phyloP scores from a whole-genome alignment of 208 protist species.

The Acanthamoeba castellanii region DNA sequence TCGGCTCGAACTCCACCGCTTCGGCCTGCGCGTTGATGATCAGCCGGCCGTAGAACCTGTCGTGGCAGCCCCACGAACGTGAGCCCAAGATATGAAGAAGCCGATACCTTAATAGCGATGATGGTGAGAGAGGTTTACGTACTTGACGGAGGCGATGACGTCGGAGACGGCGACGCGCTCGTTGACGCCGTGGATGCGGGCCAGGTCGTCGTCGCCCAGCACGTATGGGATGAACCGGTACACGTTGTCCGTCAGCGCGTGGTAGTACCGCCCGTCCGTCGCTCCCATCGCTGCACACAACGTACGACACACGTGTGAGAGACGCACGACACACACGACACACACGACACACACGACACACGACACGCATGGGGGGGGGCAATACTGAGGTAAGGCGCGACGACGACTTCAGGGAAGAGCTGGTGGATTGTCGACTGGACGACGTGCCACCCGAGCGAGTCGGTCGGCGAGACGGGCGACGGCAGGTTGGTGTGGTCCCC shows the following conservation, averaged over 20 bases:
- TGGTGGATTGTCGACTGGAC: constrained; percentile 13
- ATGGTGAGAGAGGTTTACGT: background rate
- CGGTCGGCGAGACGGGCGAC: constrained; percentile 39
- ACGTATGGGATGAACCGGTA: constrained; percentile 67
- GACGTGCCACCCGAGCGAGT: background rate
- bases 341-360: background rate
- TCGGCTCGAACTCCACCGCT: background rate
- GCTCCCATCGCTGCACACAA: constrained; percentile 60
- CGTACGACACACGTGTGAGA: background rate
- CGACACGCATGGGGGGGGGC: background rate
- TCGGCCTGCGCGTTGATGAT: constrained; percentile 30
- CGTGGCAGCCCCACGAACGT: too few relatives aligned
- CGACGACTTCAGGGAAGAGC: constrained; percentile 4
- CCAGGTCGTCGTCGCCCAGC: background rate
- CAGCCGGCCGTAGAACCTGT: constrained; percentile 13
- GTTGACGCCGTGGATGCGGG: constrained; percentile 76
- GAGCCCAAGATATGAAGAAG: background rate
- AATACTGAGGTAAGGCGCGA: constrained; percentile 47
- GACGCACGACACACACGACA: background rate
- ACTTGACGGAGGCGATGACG: background rate
- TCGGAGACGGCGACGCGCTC: constrained; percentile 45
- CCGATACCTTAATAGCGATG: background rate
- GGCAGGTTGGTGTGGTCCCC: constrained; percentile 37
- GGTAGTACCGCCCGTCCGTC: constrained; percentile 75
- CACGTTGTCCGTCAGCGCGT: constrained; percentile 50